Evolutionary conservation across 768 basidiomycete genomes (phyloP).

Genomic region (Leccinum pellstonianum): DNA sequence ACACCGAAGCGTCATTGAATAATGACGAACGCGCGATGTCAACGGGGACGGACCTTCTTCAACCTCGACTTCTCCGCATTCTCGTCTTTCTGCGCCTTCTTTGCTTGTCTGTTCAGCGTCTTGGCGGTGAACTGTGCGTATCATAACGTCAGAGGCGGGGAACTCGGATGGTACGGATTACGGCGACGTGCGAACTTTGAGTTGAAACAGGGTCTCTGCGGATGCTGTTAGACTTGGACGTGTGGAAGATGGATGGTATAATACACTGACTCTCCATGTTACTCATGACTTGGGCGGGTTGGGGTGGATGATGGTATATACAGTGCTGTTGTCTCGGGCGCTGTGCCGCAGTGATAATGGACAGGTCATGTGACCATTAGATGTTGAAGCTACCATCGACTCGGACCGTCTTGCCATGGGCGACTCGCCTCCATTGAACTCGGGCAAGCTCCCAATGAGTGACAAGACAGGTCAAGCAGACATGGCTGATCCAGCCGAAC

Average conservation of each 20-base stretch:
- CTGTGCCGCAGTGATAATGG: not conserved
- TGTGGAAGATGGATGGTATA: not conserved
- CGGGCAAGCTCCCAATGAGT: not conserved
- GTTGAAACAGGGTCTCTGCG: conserved; percentile 95
- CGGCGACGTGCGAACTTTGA: conserved; percentile 64
- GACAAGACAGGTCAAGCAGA: conserved; percentile 2
- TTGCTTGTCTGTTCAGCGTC: conserved; percentile 89
- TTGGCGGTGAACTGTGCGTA: conserved; percentile 90
- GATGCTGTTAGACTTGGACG: conserved; percentile 2
- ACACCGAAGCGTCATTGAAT: not conserved
- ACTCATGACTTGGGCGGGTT: conserved; percentile 51
- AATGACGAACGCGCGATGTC: not conserved
- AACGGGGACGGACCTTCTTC: conserved; percentile 70
- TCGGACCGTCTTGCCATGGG: not conserved
- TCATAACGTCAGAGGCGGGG: conserved; percentile 9
- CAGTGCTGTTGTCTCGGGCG: not conserved
- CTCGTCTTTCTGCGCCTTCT: conserved; percentile 98
- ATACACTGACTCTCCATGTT: conserved; percentile 80
- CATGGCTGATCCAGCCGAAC: conserved; percentile 3
- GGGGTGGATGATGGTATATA: not conserved
- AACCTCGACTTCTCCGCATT: conserved; percentile 80
- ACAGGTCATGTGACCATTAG: conserved; percentile 13
- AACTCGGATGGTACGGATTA: conserved; percentile 8
- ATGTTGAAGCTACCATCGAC: too few species aligned
- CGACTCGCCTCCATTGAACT: not conserved